Conservation (phyloP, 148 eudicot genomes). For the Arctostaphylos glauca region DNA sequence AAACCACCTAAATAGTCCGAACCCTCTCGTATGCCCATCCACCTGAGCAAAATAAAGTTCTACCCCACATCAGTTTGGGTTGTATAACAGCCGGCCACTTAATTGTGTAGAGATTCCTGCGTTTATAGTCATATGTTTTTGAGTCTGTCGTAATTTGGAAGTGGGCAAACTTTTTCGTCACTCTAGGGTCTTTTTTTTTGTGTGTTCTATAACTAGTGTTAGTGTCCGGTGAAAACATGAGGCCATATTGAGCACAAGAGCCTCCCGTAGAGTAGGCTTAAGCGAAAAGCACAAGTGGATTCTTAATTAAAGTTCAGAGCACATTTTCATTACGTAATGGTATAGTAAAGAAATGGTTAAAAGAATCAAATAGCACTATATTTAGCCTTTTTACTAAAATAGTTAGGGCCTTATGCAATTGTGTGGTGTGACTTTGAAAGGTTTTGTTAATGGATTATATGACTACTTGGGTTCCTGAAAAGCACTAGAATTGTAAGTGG, state of each 20-base stretch:
- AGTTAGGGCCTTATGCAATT: background rate
- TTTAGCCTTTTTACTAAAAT: background rate
- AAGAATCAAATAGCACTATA: background rate
- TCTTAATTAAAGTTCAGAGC: background rate
- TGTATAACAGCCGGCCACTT: background rate
- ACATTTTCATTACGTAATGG: no score
- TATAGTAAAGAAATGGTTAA: background rate
- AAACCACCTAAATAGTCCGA: background rate
- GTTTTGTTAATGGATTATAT: background rate
- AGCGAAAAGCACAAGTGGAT: background rate
- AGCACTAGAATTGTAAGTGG: background rate
- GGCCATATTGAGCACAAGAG: background rate
- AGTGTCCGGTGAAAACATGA: background rate
- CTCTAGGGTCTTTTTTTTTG: background rate
- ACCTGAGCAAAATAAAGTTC: background rate
- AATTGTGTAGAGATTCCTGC: background rate
- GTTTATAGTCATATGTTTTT: no score
- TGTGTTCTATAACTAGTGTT: background rate
- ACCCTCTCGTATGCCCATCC: background rate
- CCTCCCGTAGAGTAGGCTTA: background rate
- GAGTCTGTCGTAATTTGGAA: background rate
- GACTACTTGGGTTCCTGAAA: background rate
- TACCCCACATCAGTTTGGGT: background rate
- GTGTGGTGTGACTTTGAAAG: background rate
- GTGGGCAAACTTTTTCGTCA: background rate